A percentile compares a stretch with the other conserved stretches of the same genome.
Conservation (phyloP, 2,329 filamentous ascomycete genomes). For the Penicillium sp. region DNA sequence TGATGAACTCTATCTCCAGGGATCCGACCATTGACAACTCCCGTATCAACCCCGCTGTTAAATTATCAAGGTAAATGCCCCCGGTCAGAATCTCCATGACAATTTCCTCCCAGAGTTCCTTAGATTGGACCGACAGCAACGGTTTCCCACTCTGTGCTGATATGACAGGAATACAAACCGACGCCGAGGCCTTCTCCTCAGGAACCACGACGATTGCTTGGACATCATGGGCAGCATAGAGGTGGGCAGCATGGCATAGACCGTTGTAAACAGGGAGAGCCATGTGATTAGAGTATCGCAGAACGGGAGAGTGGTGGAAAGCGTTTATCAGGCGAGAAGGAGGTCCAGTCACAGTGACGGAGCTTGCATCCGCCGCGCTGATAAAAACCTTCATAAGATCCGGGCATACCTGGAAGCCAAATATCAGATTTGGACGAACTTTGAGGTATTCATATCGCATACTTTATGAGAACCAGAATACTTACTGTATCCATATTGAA, state of each 20-base stretch:
- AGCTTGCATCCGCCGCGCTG: conserved; percentile 39
- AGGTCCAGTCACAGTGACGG: conserved; percentile 13
- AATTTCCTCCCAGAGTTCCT: background rate
- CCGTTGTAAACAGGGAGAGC: conserved; percentile 14
- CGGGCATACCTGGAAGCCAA: conserved; percentile 38
- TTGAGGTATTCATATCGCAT: background rate
- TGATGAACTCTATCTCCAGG: background rate
- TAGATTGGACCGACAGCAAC: background rate
- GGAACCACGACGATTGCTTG: conserved; percentile 14
- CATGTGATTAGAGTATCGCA: conserved; percentile 11
- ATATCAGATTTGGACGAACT: background rate
- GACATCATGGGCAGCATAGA: conserved; percentile 3
- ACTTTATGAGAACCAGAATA: background rate
- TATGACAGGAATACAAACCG: background rate
- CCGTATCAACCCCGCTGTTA: background rate
- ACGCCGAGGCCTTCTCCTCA: conserved; percentile 17
- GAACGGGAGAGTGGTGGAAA: conserved; percentile 10
- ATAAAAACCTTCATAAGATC: conserved; percentile 50
- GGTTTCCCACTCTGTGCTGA: background rate
- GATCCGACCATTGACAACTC: background rate
- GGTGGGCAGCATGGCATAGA: conserved; percentile 10
- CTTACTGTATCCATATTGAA: conserved; percentile 15
- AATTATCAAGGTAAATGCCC: background rate
- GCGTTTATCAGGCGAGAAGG: conserved; percentile 14
- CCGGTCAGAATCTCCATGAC: background rate